phyloP scores from a whole-genome alignment of 129 eudicot species.

The Pseudognaphalium luteoalbum region DNA sequence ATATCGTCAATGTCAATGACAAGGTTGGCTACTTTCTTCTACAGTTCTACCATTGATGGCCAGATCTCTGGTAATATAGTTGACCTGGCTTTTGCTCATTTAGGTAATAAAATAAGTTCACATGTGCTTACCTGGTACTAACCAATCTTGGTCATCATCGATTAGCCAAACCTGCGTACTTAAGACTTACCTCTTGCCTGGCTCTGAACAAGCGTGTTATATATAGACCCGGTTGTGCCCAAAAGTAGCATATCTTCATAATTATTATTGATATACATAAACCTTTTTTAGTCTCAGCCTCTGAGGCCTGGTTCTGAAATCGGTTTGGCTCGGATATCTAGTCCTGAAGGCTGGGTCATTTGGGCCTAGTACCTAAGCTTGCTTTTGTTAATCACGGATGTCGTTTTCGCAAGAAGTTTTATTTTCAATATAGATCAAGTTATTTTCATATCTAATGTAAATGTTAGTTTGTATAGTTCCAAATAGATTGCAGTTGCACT shows the following conservation, averaged over 20 bases:
- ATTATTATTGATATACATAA: not conserved
- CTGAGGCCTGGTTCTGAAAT: not conserved
- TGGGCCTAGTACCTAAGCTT: not conserved
- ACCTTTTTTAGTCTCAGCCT: not conserved
- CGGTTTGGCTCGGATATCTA: not conserved
- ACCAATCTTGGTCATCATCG: not conserved
- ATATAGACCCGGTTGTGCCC: not conserved
- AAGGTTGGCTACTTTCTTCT: not conserved
- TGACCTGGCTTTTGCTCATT: not conserved
- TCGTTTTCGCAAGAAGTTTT: no score
- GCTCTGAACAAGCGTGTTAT: not conserved
- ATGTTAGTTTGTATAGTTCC: not conserved
- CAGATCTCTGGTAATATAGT: not conserved
- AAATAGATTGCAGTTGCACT: not conserved
- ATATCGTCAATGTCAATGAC: no score
- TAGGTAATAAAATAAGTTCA: not conserved
- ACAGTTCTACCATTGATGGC: not conserved
- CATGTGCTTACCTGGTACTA: not conserved
- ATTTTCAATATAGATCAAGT: no score
- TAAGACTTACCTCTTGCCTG: not conserved
- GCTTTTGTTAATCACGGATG: no score
- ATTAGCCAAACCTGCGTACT: not conserved
- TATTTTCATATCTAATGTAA: no score
- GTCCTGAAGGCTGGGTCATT: not conserved
- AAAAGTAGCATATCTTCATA: not conserved